A percentile compares a stretch with the other conserved stretches of the same genome.
phyloP scores from a whole-genome alignment of 345 rosid species.

The Acer campestre region DNA sequence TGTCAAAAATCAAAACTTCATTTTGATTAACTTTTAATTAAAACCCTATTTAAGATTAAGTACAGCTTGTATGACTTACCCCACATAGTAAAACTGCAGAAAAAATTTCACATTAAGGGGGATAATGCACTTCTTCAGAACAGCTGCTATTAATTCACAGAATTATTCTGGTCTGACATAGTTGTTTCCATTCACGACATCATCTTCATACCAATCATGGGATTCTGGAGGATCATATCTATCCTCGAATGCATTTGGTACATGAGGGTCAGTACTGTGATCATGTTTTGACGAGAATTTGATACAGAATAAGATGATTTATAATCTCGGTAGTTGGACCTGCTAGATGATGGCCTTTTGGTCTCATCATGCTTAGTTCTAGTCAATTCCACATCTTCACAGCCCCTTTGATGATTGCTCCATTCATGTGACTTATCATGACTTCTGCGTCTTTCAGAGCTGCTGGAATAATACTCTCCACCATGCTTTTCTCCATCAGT shows the following conservation, averaged over 20 bases:
- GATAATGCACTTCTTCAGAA: conserved; percentile 19
- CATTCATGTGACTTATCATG: conserved; percentile 35
- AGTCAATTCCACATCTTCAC: conserved; percentile 38
- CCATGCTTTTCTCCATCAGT: conserved; percentile 26
- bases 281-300: conserved; percentile 29
- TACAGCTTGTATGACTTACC: conserved; percentile 29
- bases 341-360: conserved; percentile 40
- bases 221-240: conserved; percentile 74
- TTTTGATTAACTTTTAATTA: conserved; percentile 22
- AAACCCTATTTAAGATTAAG: conserved; percentile 9
- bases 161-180: conserved; percentile 21
- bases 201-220: conserved; percentile 34
- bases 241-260: conserved; percentile 59
- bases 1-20: conserved; percentile 27
- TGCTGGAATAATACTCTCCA: conserved; percentile 38
- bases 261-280: conserved; percentile 25
- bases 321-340: conserved; percentile 24
- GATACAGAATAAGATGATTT: conserved; percentile 31
- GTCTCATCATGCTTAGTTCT: conserved; percentile 31
- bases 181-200: conserved; percentile 16
- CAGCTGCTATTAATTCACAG: conserved; percentile 17
- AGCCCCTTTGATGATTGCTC: conserved; percentile 31
- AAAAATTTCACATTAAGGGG: conserved; percentile 4
- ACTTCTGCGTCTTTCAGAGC: conserved; percentile 33
- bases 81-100: conserved; percentile 11